Evolutionary conservation across 148 eudicot species (phyloP), one percentile per base, ranked within the genome.

Genomic region (Arbutus unedo): DNA sequence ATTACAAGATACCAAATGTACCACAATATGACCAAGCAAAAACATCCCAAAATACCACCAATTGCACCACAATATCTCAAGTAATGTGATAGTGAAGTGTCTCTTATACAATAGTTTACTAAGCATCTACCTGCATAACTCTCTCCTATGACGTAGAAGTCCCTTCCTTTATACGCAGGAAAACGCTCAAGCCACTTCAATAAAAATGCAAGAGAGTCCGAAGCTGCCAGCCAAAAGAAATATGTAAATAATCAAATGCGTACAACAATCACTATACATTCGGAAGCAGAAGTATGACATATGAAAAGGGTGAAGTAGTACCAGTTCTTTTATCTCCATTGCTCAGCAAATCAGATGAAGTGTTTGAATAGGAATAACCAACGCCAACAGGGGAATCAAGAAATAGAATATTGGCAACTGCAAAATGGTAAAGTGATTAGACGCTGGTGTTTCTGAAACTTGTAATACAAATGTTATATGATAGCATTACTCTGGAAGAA

Each of bases 351-450:
- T 96, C 99, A 67, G 93, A 89, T 31, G 97, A 87, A 53, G 93
- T 93, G 83, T 94, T 96, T 60, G 99, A 87, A 84, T 94, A 96
- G 49, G 99, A 96, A 91, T 85, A 96, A 59, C 99, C 99, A 81
- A 96, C 99, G 84, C 99, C 98, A 85, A 86, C 97, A 82, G 99
- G 99, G 72, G 98, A 86, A 84, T 96, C 99, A 64, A 96, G 84
- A 86, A 96, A 96, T 80, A 96, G 81, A 80, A 96, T 50, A 83
- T 96, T 96, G 77, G 99, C 97, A 86, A 83, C 99, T 94, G 98
- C 91, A 93, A 73, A 70, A 85, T 77, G 59, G 14, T 44, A 23
- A 41, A 82, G 47, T 14, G 79, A 78, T 75, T 64, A 77, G 64
- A 75, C 6, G 57, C 6, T 38, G 19, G 9, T 1, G 10, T 67